Evolutionary conservation across 805 yeast genomes (phyloP), one percentile per base, ranked within the genome.

Genomic region (Metschnikowia reukaufii): DNA sequence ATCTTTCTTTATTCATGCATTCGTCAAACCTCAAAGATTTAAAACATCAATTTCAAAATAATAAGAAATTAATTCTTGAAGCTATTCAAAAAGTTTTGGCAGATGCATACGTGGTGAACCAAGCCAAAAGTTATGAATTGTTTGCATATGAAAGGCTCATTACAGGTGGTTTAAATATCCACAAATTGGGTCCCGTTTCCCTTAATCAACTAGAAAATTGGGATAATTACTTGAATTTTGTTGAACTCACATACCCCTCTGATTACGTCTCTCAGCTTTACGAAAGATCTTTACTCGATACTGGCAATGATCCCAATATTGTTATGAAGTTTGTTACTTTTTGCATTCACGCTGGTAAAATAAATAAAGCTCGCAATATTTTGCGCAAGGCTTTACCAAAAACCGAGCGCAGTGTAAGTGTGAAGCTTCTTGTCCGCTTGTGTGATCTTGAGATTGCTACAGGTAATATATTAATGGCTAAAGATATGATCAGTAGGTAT

Each of bases 21-120:
- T 48, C 44, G 13, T 39, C 51, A 16, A 63, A 60, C 13, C 38
- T 59, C 18, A 39, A 35, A 23, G 44, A 40, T 6, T 50, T 54
- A 31, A 47, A 45, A 18, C 52, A 50, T 31, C 47, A 39, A 43
- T 19, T 40, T 7, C 46, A 48, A 16, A 54, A 54, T 27, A 60
- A 60, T 36, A 44, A 54, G 67, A 73, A 44, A 44, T 65, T 33
- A 62, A 67, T 59, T 4, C 49, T 61, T 32, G 54, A 61, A 4
- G 72, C 69, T 44, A 52, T 81, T 30, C 74, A 73, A 48, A 80
- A 81, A 51, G 53, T 68, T 5, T 76, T 73, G 50, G 71, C 74
- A 3, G 86, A 83, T 56, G 64, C 73, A 4, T 82, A 73, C 57
- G 77, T 80, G 20, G 73, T 82, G 0, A 77, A 79, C 0, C 88